These are phyloP conservation scores for Krasilnikovozyma curviuscula DNA, from an alignment of 768 basidiomycete species.

Conservation along the genomic window DNA sequence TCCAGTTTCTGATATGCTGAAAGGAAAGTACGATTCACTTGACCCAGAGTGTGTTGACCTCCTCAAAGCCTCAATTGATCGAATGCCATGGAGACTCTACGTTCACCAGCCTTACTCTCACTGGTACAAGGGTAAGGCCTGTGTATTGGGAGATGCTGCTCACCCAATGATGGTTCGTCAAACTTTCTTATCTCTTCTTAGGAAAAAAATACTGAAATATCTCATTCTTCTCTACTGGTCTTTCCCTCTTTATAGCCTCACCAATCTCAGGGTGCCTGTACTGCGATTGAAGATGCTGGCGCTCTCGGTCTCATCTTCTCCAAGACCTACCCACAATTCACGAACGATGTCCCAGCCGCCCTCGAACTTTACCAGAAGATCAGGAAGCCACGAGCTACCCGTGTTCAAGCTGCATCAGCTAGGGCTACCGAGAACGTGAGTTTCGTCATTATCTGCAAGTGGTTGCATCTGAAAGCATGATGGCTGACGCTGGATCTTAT, in stretches of 20 bases:
- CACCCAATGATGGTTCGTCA: conserved; percentile 14
- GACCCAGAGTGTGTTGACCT: conserved; percentile 14
- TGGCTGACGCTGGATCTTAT: too few species aligned
- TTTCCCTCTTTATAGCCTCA: background rate
- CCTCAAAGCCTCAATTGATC: conserved; percentile 17
- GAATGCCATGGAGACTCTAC: conserved; percentile 20
- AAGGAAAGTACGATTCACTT: conserved; percentile 11
- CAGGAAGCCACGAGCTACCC: too few species aligned
- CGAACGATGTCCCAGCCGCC: too few species aligned
- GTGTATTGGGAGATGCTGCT: conserved; percentile 8
- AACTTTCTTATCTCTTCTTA: conserved; percentile 12
- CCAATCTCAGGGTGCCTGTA: conserved; percentile 7
- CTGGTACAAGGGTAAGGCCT: conserved; percentile 14
- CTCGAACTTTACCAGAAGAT: too few species aligned
- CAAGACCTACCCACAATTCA: too few species aligned
- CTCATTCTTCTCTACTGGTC: background rate
- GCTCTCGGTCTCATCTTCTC: conserved; percentile 10
- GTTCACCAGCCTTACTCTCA: conserved; percentile 13
- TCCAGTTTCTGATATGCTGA: too few species aligned
- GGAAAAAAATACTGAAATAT: too few species aligned
- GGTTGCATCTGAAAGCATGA: too few species aligned
- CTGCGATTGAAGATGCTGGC: conserved; percentile 12
- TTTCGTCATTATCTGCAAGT: too few species aligned
- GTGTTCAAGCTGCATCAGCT: too few species aligned
- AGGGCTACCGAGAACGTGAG: too few species aligned